Conservation (phyloP, 2,329 filamentous ascomycete genomes). For the Fulvia fulva region DNA sequence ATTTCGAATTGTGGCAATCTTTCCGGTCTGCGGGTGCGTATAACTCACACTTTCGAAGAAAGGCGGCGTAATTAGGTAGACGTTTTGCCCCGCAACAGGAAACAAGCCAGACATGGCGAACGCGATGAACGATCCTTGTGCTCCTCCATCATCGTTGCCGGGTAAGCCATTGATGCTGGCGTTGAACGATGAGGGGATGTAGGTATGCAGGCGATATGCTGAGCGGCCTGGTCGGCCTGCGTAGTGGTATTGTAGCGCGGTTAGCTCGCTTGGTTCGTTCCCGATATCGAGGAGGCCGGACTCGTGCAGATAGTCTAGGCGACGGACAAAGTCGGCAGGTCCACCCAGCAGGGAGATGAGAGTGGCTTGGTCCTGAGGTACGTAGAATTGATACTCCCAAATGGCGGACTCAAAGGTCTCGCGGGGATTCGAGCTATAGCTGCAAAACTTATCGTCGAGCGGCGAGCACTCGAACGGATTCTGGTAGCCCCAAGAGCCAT, state of each 20-base stretch:
- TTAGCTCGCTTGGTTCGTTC: conserved; percentile 43
- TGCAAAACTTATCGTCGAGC: conserved; percentile 47
- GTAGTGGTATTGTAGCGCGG: conserved; percentile 43
- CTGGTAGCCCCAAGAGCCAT: conserved; percentile 64
- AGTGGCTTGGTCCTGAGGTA: conserved; percentile 40
- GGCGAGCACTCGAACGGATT: conserved; percentile 53
- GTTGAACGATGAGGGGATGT: conserved; percentile 23
- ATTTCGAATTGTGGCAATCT: conserved; percentile 19
- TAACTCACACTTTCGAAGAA: conserved; percentile 23
- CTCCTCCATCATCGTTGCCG: conserved; percentile 25
- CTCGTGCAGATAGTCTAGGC: conserved; percentile 41
- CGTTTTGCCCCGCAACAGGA: conserved; percentile 22
- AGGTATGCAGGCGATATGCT: conserved; percentile 18
- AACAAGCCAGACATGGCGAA: conserved; percentile 25
- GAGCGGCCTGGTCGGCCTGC: conserved; percentile 37
- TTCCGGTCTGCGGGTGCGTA: conserved; percentile 22
- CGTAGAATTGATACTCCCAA: conserved; percentile 67
- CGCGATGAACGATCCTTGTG: conserved; percentile 20
- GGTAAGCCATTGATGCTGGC: conserved; percentile 15
- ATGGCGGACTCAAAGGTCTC: conserved; percentile 69
- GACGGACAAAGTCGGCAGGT: conserved; percentile 34
- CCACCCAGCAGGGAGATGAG: conserved; percentile 39
- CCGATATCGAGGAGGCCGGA: conserved; percentile 41
- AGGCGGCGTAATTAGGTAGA: conserved; percentile 23
- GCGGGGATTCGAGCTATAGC: conserved; percentile 45